These are phyloP conservation scores for Candida takata DNA, from an alignment of 805 yeast genomes.

Conservation along the genomic window DNA sequence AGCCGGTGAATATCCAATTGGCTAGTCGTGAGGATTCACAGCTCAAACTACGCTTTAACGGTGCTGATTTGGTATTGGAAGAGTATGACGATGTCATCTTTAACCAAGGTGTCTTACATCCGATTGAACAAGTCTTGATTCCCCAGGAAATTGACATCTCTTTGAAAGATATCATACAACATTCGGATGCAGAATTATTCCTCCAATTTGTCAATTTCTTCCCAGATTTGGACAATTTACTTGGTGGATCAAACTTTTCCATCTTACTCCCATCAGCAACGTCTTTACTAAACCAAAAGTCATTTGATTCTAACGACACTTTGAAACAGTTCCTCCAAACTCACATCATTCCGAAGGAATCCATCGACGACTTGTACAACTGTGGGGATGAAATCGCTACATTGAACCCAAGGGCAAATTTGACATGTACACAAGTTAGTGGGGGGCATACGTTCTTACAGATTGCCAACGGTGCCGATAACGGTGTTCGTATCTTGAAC, in stretches of 20 bases:
- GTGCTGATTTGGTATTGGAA: slow-evolving; percentile 16
- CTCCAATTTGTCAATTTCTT: slow-evolving; percentile 38
- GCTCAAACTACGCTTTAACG: slow-evolving; percentile 17
- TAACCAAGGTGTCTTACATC: slow-evolving; percentile 80
- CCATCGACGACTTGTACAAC: slow-evolving; percentile 36
- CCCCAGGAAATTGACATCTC: slow-evolving; percentile 52
- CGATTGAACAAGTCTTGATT: slow-evolving; percentile 46
- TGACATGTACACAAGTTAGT: slow-evolving; percentile 35
- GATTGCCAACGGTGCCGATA: slow-evolving; percentile 42
- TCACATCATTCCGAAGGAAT: slow-evolving; percentile 61
- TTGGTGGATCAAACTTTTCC: slow-evolving; percentile 40
- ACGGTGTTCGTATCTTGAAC: slow-evolving; percentile 50
- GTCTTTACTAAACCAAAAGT: slow-evolving; percentile 47
- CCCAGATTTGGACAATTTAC: slow-evolving; percentile 35
- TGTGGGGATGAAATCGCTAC: slow-evolving; percentile 47
- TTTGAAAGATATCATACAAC: slow-evolving; percentile 45
- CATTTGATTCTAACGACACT: slow-evolving; percentile 33
- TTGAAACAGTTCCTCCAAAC: slow-evolving; percentile 52
- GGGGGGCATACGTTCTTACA: slow-evolving; percentile 30
- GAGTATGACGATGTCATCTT: slow-evolving; percentile 61
- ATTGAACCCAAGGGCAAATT: slow-evolving; percentile 35
- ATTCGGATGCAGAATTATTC: slow-evolving; percentile 44
- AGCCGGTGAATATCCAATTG: slow-evolving; percentile 16
- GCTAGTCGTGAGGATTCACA: slow-evolving; percentile 11
- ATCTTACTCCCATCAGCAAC: slow-evolving; percentile 65